Evolutionary conservation across 106 monocot species (phyloP), one percentile per base, ranked within the genome.

Genomic region (Posidonia australis): DNA sequence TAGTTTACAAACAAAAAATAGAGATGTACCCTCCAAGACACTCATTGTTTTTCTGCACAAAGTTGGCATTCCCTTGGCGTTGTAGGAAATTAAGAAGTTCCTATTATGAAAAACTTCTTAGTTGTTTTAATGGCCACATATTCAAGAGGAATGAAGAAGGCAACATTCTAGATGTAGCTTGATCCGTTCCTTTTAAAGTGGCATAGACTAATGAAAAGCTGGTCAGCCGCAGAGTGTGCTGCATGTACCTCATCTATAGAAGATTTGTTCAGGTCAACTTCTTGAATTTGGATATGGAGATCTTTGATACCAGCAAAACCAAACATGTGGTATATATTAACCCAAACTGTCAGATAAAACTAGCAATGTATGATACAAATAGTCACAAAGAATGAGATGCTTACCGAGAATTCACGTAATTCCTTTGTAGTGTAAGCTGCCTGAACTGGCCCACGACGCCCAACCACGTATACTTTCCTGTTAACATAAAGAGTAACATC

Each of bases 351-450:
- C 13, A 49, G n/a, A 55, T 23, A 21, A 55, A n/a, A n/a, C n/a
- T n/a, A n/a, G n/a, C n/a, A n/a, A n/a, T n/a, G n/a, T n/a, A n/a
- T n/a, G n/a, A 55, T 18, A 25, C 23, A 14, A 24, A 23, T 24
- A 55, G 1, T 14, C 1, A 55, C 24, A 30, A 30, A 16, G 24
- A n/a, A n/a, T n/a, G n/a, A n/a, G n/a, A n/a, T n/a, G n/a, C 9
- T 14, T 85, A 91, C 91, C 75, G 42, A 91, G 80, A 77, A 98
- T 88, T 98, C 87, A 76, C 91, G 83, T 36, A 98, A 66, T 72
- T 98, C 98, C 70, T 91, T 98, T 23, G 98, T 85, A 27, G 91
- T 98, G 70, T 91, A 98, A 66, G 98, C 98, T 78, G 87, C 87
- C 63, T 98, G 98, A 65, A 73, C 91, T 66, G 98, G 98, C 29